Base-by-base conservation (phyloP, 2,329 filamentous ascomycete genomes). In the Gnomoniopsis smithogilvyi region DNA sequence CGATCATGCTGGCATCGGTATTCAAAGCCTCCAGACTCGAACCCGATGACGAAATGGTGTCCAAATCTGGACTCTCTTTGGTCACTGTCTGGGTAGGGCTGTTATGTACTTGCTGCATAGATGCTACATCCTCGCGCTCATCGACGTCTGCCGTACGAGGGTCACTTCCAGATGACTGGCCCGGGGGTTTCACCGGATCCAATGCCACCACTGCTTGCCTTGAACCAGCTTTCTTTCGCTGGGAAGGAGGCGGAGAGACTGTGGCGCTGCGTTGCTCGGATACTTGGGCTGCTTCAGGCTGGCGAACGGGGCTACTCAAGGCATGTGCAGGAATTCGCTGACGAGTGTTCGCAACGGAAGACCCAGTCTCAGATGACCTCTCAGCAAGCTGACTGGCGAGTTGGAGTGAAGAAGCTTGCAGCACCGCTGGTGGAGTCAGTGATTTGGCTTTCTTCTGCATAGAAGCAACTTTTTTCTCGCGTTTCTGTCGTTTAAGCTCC, bases 401-500 rank as follows among this genome's bases (percentile, higher is more conserved):
- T 22, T 26, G 22, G 36, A 48, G 34, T 10, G 41, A 11, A 36
- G 38, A 30, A n/a, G 43, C 4, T 21, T 45, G 19, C 17, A 48
- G 10, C 17, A 10, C 48, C 21, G 43, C 30, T 33, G 33, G 38
- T n/a, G 33, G 15, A 15, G 15, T 47, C 19, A 53, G 59, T 41
- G 54, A 48, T 38, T 48, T 45, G 22, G 51, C 26, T 17, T 46
- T 26, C 41, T 53, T 48, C 15, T 47, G 43, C 22, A 70, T 70
- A 3, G 61, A 30, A 30, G 26, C 26, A 30, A 8, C 26, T 8
- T 8, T 62, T 53, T 69, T 72, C 19, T 66, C 66, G 61, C 70
- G 72, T 59, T 70, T 67, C 38, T 73, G 72, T 53, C 70, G 76
- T 34, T 74, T 73, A 17, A 70, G 68, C 43, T 77, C 70, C 17